A percentile compares a stretch with the other conserved stretches of the same genome.
Evolutionary conservation across 2,329 filamentous ascomycete genomes (phyloP).

Genomic region (Phaeosphaeria sp.): DNA sequence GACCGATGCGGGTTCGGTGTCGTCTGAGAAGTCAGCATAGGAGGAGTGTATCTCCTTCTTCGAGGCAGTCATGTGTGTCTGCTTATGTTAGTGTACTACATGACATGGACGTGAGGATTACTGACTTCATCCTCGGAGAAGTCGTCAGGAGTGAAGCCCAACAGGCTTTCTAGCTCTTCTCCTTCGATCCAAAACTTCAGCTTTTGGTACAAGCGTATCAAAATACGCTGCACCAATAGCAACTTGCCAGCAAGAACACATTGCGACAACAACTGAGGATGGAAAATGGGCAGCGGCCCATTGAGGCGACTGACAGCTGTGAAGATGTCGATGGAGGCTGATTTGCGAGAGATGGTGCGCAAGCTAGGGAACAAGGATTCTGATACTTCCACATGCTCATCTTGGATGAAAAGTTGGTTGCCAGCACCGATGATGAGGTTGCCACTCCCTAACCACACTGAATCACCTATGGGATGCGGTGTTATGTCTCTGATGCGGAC

Average conservation of each 20-base stretch:
- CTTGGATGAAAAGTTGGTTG: conserved; percentile 87
- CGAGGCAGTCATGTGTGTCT: conserved; percentile 49
- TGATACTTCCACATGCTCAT: conserved; percentile 72
- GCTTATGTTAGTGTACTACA: conserved; percentile 8
- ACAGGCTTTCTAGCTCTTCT: conserved; percentile 78
- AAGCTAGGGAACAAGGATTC: conserved; percentile 65
- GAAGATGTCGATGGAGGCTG: conserved; percentile 72
- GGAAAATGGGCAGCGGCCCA: conserved; percentile 85
- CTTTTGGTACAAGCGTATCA: conserved; percentile 74
- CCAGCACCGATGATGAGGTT: conserved; percentile 87
- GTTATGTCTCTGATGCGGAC: conserved; percentile 82
- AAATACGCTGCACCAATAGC: conserved; percentile 71
- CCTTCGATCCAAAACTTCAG: conserved; percentile 85
- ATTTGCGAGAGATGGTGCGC: conserved; percentile 56
- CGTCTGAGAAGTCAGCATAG: conserved; percentile 59
- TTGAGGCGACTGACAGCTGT: conserved; percentile 84
- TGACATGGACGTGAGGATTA: not conserved
- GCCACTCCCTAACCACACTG: conserved; percentile 86
- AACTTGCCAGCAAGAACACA: conserved; percentile 83
- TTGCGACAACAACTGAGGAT: conserved; percentile 88
- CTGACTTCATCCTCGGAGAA: conserved; percentile 57
- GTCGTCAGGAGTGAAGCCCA: conserved; percentile 63
- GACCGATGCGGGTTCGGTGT: conserved; percentile 68
- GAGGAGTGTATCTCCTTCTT: conserved; percentile 59
- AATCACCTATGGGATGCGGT: conserved; percentile 90